These are phyloP conservation scores for Lichtheimia ornata DNA, from an alignment of 371 early-diverging fungal species.

Conservation along the genomic window DNA sequence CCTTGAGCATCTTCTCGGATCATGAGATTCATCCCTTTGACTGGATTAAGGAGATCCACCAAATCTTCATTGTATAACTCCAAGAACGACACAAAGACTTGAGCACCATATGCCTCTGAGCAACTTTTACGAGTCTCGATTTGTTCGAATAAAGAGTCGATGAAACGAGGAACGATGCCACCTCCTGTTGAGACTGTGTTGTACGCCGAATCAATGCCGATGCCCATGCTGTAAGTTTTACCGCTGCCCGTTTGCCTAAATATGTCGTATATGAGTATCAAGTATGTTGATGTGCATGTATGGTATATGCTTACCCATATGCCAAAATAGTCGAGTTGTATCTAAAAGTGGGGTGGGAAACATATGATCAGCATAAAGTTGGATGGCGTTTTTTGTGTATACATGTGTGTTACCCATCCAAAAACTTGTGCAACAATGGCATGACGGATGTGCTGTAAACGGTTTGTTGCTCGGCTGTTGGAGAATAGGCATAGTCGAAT, in stretches of 20 bases:
- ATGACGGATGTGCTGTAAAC: slow-evolving; percentile 72
- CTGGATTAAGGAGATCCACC: slow-evolving; percentile 74
- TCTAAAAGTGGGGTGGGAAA: slow-evolving; percentile 19
- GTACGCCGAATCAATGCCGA: slow-evolving; percentile 38
- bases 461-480: slow-evolving; percentile 64
- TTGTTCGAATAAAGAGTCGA: slow-evolving; percentile 62
- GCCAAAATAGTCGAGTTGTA: slow-evolving; percentile 91
- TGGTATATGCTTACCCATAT: slow-evolving; percentile 77
- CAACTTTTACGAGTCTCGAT: slow-evolving; percentile 61
- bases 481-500: slow-evolving; percentile 86
- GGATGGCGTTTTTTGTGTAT: neutral
- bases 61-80: slow-evolving; percentile 99
- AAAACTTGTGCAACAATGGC: slow-evolving; percentile 77
- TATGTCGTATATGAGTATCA: neutral
- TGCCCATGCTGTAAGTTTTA: slow-evolving; percentile 58
- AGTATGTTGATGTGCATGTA: neutral
- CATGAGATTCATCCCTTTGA: slow-evolving; percentile 29
- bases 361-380: slow-evolving; percentile 3
- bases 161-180: slow-evolving; percentile 90
- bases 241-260: slow-evolving; percentile 57
- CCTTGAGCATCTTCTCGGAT: slow-evolving; percentile 93
- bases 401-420: slow-evolving; percentile 74
- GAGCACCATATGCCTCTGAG: slow-evolving; percentile 75
- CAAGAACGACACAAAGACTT: slow-evolving; percentile 76
- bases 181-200: slow-evolving; percentile 17